phyloP scores from a whole-genome alignment of 2,329 filamentous ascomycete genomes.

The Corinectria fuckeliana region DNA sequence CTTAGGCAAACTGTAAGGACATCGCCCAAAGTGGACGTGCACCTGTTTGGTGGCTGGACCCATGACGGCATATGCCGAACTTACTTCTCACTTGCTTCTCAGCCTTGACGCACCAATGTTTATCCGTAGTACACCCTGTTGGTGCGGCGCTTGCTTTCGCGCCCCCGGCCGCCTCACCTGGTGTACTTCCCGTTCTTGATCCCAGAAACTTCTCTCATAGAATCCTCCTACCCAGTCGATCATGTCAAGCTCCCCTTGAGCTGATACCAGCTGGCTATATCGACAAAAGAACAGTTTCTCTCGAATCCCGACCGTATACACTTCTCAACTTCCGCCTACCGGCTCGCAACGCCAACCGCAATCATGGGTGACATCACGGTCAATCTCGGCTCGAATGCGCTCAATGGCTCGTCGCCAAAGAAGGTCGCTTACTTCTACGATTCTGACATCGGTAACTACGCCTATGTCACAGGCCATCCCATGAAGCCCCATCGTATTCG shows the following conservation, averaged over 20 bases:
- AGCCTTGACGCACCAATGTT: constrained; percentile 39
- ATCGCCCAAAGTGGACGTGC: neutral
- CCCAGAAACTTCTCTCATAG: constrained; percentile 20
- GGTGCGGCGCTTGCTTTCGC: constrained; percentile 27
- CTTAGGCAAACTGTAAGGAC: too few species aligned
- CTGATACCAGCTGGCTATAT: constrained; percentile 9
- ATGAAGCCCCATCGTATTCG: constrained; percentile 99
- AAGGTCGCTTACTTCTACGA: constrained; percentile 99
- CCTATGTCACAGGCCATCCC: constrained; percentile 93
- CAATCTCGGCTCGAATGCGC: constrained; percentile 53
- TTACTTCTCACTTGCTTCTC: neutral
- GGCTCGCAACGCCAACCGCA: constrained; percentile 28
- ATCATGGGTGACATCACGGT: constrained; percentile 48
- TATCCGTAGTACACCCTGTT: constrained; percentile 35
- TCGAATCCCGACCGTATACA: constrained; percentile 3
- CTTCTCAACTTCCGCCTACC: constrained; percentile 11
- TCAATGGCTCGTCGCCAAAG: constrained; percentile 63
- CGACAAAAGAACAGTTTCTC: neutral
- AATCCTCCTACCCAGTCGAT: constrained; percentile 18
- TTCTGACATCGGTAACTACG: constrained; percentile 97
- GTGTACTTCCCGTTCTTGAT: constrained; percentile 30
- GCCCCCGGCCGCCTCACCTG: constrained; percentile 28
- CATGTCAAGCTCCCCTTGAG: constrained; percentile 36
- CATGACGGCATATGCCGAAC: constrained; percentile 1
- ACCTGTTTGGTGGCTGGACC: neutral